phyloP scores from a whole-genome alignment of 768 basidiomycete genomes.

The Amanita jacksonii region DNA sequence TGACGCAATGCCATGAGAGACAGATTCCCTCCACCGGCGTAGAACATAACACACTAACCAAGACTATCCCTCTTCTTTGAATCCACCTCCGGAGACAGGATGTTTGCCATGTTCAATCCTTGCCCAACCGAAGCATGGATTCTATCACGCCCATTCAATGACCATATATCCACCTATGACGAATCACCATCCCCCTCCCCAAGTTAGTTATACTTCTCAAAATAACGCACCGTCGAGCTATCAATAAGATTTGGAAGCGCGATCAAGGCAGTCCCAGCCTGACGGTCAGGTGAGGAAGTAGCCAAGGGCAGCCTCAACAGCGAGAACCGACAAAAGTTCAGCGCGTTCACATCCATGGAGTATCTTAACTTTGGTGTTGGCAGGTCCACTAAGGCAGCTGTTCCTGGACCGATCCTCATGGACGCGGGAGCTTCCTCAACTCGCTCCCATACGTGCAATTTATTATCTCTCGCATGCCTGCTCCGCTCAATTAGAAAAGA shows the following conservation, averaged over 20 bases:
- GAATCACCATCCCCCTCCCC: constrained; percentile 1
- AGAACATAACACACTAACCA: constrained; percentile 27
- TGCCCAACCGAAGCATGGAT: constrained; percentile 84
- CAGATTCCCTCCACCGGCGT: not conserved
- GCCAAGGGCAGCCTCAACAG: constrained; percentile 28
- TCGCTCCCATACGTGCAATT: constrained; percentile 65
- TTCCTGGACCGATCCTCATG: constrained; percentile 37
- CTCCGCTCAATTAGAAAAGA: not conserved
- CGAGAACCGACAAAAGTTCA: constrained; percentile 91
- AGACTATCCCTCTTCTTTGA: constrained; percentile 46
- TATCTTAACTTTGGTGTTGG: constrained; percentile 44
- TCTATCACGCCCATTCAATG: constrained; percentile 55
- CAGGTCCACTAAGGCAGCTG: constrained; percentile 42
- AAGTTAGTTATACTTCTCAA: not conserved
- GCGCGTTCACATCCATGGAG: constrained; percentile 82
- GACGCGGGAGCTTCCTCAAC: constrained; percentile 34
- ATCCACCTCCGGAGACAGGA: constrained; percentile 25
- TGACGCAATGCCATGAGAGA: constrained; percentile 16
- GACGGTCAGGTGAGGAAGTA: not conserved
- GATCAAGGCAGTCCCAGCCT: constrained; percentile 29
- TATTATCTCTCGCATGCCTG: constrained; percentile 84
- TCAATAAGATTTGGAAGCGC: constrained; percentile 87
- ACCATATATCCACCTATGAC: constrained; percentile 79
- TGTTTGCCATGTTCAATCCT: constrained; percentile 22
- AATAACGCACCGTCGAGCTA: constrained; percentile 57